Evolutionary conservation across 2,329 filamentous ascomycete species (phyloP), one percentile per base, ranked within the genome.

Genomic region (Talaromyces amestolkiae): DNA sequence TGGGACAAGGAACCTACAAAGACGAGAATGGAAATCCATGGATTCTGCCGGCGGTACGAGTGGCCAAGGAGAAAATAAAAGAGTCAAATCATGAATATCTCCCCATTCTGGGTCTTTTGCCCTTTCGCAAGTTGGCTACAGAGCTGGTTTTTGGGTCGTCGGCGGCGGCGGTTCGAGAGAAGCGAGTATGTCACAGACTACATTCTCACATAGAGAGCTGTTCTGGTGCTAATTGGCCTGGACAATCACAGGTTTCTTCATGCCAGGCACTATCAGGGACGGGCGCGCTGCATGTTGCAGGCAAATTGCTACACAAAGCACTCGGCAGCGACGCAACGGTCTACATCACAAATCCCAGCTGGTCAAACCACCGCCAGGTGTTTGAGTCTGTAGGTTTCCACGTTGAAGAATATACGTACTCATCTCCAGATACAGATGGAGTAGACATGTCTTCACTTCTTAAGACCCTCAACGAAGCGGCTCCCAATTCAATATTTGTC

Each of bases 311-410:
- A 15, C 24, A 58, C 53, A 94, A 98, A 81, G 95, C 93, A 74
- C 93, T 98, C 80, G 97, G 94, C 59, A 94, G 95, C 70, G 98
- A 94, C 66, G 72, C 71, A 0, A 70, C 73, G 3, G 87, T 96
- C 78, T 97, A 96, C 84, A 85, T 97, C 77, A 96, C 93, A 71
- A 89, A 90, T 76, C 94, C 95, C 49, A 98, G 94, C 65, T 99
- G 95, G 94, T 92, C 91, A 69, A 98, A 99, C 82, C 94, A 99
- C 86, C 89, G 93, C 81, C 93, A 97, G 79, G 96, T 98, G 82
- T 96, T 97, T 82, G 86, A 83, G 78, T 97, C 97, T 73, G 91
- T 97, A 71, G 85, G 86, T 68, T 84, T 97, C 33, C 82, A 86
- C 31, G 87, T 91, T 73, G 87, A 89, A 70, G 64, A 67, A 0